Conservation (phyloP, 768 basidiomycete species). For the Trametes elegans region DNA sequence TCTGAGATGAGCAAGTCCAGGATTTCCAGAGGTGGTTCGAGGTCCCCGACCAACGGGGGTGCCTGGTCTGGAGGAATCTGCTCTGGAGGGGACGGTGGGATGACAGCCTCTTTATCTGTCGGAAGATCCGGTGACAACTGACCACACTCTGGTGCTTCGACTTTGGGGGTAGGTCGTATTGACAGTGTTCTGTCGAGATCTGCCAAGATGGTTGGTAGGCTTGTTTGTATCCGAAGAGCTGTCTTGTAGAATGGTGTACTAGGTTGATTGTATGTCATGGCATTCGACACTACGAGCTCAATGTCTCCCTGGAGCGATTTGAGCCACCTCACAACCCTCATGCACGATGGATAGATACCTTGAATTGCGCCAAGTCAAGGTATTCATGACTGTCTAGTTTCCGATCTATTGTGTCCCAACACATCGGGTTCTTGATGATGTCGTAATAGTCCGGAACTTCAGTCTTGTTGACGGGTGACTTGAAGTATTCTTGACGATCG, state of each 20-base stretch:
- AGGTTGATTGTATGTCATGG: constrained; percentile 78
- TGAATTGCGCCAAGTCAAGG: constrained; percentile 71
- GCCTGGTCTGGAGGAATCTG: constrained; percentile 1
- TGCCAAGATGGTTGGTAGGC: constrained; percentile 37
- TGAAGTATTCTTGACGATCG: constrained; percentile 76
- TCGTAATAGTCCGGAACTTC: constrained; percentile 92
- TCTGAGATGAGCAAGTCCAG: constrained; percentile 55
- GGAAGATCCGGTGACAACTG: not conserved
- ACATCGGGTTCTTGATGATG: constrained; percentile 84
- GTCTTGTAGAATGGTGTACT: constrained; percentile 69
- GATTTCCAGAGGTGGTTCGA: constrained; percentile 65
- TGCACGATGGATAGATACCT: constrained; percentile 37
- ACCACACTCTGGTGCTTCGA: not conserved
- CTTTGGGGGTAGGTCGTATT: constrained; percentile 1
- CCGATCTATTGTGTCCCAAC: constrained; percentile 75
- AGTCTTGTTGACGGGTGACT: constrained; percentile 72
- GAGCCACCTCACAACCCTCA: not conserved
- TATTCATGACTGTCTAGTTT: constrained; percentile 86
- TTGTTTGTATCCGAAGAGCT: constrained; percentile 59
- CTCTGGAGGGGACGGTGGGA: not conserved
- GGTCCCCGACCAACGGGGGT: constrained; percentile 49
- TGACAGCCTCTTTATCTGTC: not conserved
- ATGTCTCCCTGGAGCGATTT: constrained; percentile 60
- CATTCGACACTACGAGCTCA: constrained; percentile 82
- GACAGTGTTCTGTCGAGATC: constrained; percentile 36